Evolutionary conservation across 345 rosid species (phyloP).

Genomic region (Pelargonium nanum): DNA sequence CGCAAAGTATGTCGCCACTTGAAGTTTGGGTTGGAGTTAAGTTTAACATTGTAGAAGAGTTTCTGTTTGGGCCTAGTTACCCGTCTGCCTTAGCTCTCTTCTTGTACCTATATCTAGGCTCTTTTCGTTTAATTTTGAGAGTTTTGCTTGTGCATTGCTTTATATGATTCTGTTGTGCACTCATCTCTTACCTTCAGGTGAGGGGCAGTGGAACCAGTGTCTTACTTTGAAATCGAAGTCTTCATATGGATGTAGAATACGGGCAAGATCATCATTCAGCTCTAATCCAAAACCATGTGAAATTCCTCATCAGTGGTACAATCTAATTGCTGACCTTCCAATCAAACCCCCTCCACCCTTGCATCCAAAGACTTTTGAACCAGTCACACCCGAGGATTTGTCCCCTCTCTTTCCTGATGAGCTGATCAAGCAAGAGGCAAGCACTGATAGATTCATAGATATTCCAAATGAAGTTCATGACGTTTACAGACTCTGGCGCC

Average conservation of each 20-base stretch:
- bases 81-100: too few species aligned
- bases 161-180: too few species aligned
- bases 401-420: conserved; percentile 73
- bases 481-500: conserved; percentile 82
- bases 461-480: conserved; percentile 87
- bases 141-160: too few species aligned
- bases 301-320: conserved; percentile 64
- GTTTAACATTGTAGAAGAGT: too few species aligned
- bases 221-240: conserved; percentile 17
- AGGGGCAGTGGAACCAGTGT: conserved; percentile 20
- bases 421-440: conserved; percentile 74
- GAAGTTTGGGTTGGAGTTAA: too few species aligned
- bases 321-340: conserved; percentile 68
- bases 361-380: conserved; percentile 66
- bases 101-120: too few species aligned
- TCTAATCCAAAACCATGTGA: conserved; percentile 19
- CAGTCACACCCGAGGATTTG: conserved; percentile 64
- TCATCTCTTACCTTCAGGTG: conserved; percentile 11
- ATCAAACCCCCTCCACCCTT: conserved; percentile 78
- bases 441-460: conserved; percentile 55
- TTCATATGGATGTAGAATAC: conserved; percentile 31
- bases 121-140: too few species aligned
- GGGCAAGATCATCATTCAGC: conserved; percentile 32
- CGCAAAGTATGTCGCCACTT: too few species aligned
- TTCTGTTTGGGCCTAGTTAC: too few species aligned